A percentile compares a stretch with the other conserved stretches of the same genome.
Conservation (phyloP, 495 filamentous ascomycete species). For the Astrocystis sublimbata region DNA sequence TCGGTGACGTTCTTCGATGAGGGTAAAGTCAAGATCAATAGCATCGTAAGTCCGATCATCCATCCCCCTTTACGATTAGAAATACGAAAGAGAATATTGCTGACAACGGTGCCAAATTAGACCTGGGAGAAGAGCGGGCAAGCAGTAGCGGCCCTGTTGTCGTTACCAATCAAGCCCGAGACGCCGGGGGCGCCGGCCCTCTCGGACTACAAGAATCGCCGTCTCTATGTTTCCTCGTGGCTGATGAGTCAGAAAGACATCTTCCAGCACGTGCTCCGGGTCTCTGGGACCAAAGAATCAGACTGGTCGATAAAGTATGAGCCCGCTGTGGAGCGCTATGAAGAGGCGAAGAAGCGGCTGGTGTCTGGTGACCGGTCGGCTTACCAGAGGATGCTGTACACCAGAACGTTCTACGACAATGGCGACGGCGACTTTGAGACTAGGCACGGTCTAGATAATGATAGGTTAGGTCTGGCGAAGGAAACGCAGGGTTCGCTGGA, state of each 20-base stretch:
- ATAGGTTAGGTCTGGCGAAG: constrained; percentile 50
- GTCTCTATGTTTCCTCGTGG: constrained; percentile 47
- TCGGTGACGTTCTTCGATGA: constrained; percentile 37
- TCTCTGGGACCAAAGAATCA: constrained; percentile 48
- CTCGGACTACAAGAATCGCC: constrained; percentile 43
- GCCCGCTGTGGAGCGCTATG: constrained; percentile 43
- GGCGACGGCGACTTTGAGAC: constrained; percentile 46
- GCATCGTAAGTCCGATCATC: constrained; percentile 27
- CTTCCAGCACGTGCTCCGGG: constrained; percentile 49
- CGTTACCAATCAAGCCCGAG: constrained; percentile 42
- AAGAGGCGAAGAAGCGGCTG: constrained; percentile 40
- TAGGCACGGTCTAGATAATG: constrained; percentile 46
- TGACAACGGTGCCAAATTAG: constrained; percentile 19
- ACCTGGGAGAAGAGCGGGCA: constrained; percentile 43
- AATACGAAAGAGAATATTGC: not conserved
- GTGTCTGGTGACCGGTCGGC: constrained; percentile 37
- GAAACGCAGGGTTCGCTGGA: constrained; percentile 53
- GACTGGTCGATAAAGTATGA: constrained; percentile 60
- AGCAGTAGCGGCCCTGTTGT: constrained; percentile 39
- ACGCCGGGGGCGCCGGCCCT: constrained; percentile 39
- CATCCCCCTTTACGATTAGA: not conserved
- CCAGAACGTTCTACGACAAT: constrained; percentile 52
- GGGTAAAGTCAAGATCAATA: constrained; percentile 37
- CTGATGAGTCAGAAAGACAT: constrained; percentile 48
- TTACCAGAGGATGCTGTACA: constrained; percentile 55